A percentile compares a stretch with the other conserved stretches of the same genome.
These are phyloP conservation scores for Rhizoclosmatium globosum DNA, from an alignment of 192 early-diverging fungal genomes.

Conservation along the genomic window DNA sequence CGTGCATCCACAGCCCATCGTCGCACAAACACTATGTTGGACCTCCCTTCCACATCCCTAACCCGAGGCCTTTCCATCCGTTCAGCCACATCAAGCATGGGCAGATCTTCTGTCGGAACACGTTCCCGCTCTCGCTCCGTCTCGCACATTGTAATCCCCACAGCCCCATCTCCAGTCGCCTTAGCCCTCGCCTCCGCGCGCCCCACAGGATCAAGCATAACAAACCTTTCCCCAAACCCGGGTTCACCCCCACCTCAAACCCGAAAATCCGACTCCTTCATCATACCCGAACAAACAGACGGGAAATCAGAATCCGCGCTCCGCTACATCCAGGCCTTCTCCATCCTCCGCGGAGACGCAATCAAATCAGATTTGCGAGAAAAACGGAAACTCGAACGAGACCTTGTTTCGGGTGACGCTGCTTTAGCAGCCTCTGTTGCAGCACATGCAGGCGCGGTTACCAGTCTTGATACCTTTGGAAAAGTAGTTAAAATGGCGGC, in stretches of 20 bases:
- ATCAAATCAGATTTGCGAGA: not conserved
- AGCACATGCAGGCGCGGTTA: not conserved
- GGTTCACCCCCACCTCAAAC: not conserved
- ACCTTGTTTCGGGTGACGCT: not conserved
- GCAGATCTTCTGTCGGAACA: not conserved
- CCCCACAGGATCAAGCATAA: not conserved
- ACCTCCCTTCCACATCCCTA: not conserved
- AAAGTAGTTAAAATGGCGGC: conserved; percentile 28
- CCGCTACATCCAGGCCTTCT: conserved; percentile 21
- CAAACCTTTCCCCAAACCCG: not conserved
- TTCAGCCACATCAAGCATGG: not conserved
- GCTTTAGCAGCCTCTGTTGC: not conserved
- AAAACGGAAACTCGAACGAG: not conserved
- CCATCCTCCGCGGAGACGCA: not conserved
- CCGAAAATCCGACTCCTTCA: not conserved
- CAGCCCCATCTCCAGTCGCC: too few species aligned
- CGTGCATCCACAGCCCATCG: not conserved
- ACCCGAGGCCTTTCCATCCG: not conserved
- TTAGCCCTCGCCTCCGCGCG: too few species aligned
- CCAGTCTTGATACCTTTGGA: conserved; percentile 19
- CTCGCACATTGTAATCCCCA: too few species aligned
- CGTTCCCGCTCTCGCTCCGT: too few species aligned
- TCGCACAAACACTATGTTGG: too few species aligned
- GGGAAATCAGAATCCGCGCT: conserved; percentile 5
- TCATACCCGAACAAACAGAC: too few species aligned